A percentile compares a stretch with the other conserved stretches of the same genome.
Conservation (phyloP, 495 filamentous ascomycete genomes). For the Aspergillus panamensis region DNA sequence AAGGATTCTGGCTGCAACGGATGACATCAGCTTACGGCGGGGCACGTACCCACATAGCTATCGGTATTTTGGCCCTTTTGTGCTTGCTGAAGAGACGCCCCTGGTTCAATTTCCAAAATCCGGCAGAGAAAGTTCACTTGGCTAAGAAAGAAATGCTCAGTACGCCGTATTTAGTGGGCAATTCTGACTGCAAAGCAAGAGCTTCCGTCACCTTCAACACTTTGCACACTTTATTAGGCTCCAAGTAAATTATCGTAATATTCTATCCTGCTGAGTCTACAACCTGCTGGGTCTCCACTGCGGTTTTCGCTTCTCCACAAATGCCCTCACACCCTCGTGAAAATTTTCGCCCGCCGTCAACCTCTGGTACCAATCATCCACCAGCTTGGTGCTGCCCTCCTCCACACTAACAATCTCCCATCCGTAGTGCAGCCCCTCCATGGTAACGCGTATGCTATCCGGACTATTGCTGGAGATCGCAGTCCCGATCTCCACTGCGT, state of each 20-base stretch:
- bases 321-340: slow-evolving; percentile 71
- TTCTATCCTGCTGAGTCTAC: slow-evolving; percentile 27
- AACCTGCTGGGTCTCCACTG: slow-evolving; percentile 72
- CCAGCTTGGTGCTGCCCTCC: slow-evolving; percentile 56
- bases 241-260: too few relatives aligned
- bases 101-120: too few relatives aligned
- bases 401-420: slow-evolving; percentile 66
- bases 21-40: too few relatives aligned
- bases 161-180: too few relatives aligned
- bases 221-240: too few relatives aligned
- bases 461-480: slow-evolving; percentile 34
- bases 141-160: too few relatives aligned
- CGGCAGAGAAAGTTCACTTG: not conserved
- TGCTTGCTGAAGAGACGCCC: too few relatives aligned
- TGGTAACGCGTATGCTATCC: slow-evolving; percentile 64
- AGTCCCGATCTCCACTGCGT: slow-evolving; percentile 11
- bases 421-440: slow-evolving; percentile 61
- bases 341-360: slow-evolving; percentile 72
- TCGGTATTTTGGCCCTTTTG: too few relatives aligned
- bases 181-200: too few relatives aligned
- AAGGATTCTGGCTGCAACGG: too few relatives aligned
- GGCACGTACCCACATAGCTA: too few relatives aligned
- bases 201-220: too few relatives aligned
- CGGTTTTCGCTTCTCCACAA: slow-evolving; percentile 74
- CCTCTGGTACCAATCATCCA: slow-evolving; percentile 54